A percentile compares a stretch with the other conserved stretches of the same genome.
Evolutionary conservation across 208 protist species (phyloP).

Genomic region (Jaenimonas drosophilae): DNA sequence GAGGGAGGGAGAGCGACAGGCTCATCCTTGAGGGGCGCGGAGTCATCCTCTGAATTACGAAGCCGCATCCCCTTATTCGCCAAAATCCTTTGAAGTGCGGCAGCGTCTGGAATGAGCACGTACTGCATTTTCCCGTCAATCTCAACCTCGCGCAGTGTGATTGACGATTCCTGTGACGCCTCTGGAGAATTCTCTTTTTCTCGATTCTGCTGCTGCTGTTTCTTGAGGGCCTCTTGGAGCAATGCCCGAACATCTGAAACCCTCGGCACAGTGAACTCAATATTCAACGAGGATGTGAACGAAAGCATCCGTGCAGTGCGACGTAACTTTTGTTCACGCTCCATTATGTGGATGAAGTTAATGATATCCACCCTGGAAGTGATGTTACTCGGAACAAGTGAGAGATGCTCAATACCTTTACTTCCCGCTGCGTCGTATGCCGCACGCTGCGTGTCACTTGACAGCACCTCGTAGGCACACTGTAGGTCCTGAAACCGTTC

Average conservation of each 20-base stretch:
- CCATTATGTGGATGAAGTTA: conserved; percentile 41
- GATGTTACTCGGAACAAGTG: conserved; percentile 43
- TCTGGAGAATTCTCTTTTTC: no score
- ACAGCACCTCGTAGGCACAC: conserved; percentile 73
- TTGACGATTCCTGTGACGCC: no score
- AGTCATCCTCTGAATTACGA: no score
- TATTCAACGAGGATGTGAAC: conserved; percentile 26
- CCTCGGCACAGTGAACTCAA: no score
- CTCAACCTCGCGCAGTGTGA: conserved; percentile 27
- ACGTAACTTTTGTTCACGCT: conserved; percentile 49
- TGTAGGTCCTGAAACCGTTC: conserved; percentile 70
- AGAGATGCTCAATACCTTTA: conserved; percentile 29
- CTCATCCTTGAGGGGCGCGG: no score
- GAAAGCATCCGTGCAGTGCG: conserved; percentile 47
- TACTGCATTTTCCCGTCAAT: conserved; percentile 47
- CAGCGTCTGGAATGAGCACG: conserved; percentile 38
- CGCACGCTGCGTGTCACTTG: conserved; percentile 51
- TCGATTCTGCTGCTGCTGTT: no score
- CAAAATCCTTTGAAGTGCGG: no score
- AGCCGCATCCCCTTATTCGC: no score
- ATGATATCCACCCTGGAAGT: conserved; percentile 32
- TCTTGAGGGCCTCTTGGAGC: no score
- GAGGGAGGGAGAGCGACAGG: no score
- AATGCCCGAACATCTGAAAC: no score
- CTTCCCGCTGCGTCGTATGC: conserved; percentile 65